Evolutionary conservation across 179 eudicot genomes (phyloP).

Genomic region (Patellifolia procumbens): DNA sequence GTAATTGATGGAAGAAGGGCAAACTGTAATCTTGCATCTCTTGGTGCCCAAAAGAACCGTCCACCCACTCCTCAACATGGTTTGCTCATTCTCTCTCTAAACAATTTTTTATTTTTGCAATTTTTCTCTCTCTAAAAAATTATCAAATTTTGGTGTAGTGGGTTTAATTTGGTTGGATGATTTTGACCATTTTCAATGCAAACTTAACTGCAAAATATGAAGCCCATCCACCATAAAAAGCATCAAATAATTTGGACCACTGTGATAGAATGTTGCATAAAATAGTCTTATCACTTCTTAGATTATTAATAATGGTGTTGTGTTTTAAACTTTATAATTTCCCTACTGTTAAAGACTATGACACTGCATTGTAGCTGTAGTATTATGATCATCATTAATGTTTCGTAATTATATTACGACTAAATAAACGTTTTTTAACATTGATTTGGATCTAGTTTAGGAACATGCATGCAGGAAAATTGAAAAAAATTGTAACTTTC

Average conservation of each 20-base stretch:
- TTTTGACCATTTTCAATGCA: slow-evolving; percentile 34
- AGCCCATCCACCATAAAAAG: slow-evolving; percentile 29
- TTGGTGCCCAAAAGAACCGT: slow-evolving; percentile 54
- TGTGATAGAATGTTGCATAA: slow-evolving; percentile 1
- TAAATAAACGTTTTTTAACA: no score
- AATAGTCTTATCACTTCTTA: slow-evolving; percentile 13
- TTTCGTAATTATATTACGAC: no score
- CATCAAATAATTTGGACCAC: slow-evolving; percentile 35
- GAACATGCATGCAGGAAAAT: slow-evolving; percentile 25
- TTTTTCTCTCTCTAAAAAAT: slow-evolving; percentile 6
- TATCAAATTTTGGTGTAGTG: slow-evolving; percentile 12
- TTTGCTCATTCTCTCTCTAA: slow-evolving; percentile 14
- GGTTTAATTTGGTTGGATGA: slow-evolving; percentile 24
- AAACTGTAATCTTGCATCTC: slow-evolving; percentile 58
- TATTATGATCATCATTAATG: neutral
- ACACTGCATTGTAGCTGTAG: neutral
- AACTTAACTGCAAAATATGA: slow-evolving; percentile 18
- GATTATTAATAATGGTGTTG: neutral
- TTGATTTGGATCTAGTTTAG: neutral
- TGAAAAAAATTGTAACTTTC: no score
- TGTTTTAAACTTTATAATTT: neutral
- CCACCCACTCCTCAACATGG: slow-evolving; percentile 38
- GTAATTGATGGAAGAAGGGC: slow-evolving; percentile 66
- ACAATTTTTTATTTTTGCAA: neutral
- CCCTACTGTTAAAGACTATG: neutral